phyloP scores from a whole-genome alignment of 345 rosid genomes.

The Eutrema heterophyllum region DNA sequence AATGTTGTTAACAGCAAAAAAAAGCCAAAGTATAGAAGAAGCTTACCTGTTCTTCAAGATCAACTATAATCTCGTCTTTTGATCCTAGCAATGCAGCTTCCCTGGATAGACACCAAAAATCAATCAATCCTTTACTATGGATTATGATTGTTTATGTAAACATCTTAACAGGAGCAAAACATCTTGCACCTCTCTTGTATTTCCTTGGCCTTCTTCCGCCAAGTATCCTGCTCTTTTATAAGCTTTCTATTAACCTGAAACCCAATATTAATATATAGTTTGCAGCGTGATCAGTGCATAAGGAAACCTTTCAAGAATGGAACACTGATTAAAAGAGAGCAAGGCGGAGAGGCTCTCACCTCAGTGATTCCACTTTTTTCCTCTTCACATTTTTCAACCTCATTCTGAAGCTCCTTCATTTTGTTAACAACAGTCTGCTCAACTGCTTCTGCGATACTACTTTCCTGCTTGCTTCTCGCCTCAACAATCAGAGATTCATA shows the following conservation, averaged over 20 bases:
- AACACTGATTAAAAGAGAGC: neutral
- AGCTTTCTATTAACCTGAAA: conserved; percentile 58
- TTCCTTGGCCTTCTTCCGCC: conserved; percentile 62
- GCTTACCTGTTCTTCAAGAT: conserved; percentile 82
- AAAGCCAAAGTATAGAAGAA: neutral
- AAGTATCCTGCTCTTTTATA: conserved; percentile 66
- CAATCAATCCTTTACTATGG: neutral
- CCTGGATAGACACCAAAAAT: conserved; percentile 35
- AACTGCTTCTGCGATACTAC: conserved; percentile 50
- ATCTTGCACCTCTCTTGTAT: conserved; percentile 64
- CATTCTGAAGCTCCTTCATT: conserved; percentile 58
- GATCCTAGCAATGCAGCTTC: conserved; percentile 34
- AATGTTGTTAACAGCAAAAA: too few species aligned
- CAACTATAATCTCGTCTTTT: conserved; percentile 59
- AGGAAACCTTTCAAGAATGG: neutral
- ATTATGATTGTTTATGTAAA: neutral
- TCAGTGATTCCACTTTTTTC: conserved; percentile 62
- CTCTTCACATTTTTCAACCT: conserved; percentile 53
- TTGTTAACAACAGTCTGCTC: conserved; percentile 56
- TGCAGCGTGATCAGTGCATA: neutral
- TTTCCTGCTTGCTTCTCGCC: conserved; percentile 68
- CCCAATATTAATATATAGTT: neutral
- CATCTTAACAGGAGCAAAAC: neutral
- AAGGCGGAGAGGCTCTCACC: conserved; percentile 37
- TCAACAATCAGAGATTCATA: conserved; percentile 74